Evolutionary conservation across 768 basidiomycete genomes (phyloP), one percentile per base, ranked within the genome.

Genomic region (Lactarius tabidus): DNA sequence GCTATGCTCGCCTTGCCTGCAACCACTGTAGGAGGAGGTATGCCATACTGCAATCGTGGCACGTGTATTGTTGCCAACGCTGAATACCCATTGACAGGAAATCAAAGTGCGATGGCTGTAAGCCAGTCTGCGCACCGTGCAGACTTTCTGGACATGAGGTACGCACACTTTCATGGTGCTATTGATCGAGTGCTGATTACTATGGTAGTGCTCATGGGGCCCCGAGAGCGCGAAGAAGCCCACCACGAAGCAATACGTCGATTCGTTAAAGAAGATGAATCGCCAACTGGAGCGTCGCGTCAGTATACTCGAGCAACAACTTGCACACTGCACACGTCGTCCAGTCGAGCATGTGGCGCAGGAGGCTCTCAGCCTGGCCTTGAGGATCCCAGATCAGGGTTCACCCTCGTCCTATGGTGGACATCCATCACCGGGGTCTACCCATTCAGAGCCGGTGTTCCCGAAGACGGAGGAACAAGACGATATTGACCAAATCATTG

Each of bases 201-300:
- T n/a, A 48, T 38, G 14, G 38, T 56, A 76, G 75, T 76, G 75
- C 53, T 69, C 74, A 7, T 76, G 75, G 75, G 75, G 74, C 26
- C 70, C 73, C 35, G 74, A 76, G 59, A 75, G 72, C 5, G 74
- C 74, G 14, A 75, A 76, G 68, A 72, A 72, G 54, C 74, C 74
- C 7, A 70, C 70, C 29, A 75, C 73, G 9, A 74, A 74, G 56
- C 74, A 74, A 60, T 74, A 75, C 65, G 75, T 76, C 54, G 74
- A 76, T 51, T 72, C 72, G 4, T 67, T 75, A 33, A 71, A 69
- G 41, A 73, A 71, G 60, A 69, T 70, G 64, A 73, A 74, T 57
- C 67, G 70, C 31, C 67, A 68, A 9, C 69, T 75, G 39, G 72
- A 72, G n/a, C 64, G 58, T 33, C 69, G 71, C 6, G 70, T 73